Percentiles rank a stretch among this genome's conserved stretches.
These are phyloP conservation scores for Geotrichum siamense DNA, from an alignment of 1,139 yeast species.

Conservation along the genomic window DNA sequence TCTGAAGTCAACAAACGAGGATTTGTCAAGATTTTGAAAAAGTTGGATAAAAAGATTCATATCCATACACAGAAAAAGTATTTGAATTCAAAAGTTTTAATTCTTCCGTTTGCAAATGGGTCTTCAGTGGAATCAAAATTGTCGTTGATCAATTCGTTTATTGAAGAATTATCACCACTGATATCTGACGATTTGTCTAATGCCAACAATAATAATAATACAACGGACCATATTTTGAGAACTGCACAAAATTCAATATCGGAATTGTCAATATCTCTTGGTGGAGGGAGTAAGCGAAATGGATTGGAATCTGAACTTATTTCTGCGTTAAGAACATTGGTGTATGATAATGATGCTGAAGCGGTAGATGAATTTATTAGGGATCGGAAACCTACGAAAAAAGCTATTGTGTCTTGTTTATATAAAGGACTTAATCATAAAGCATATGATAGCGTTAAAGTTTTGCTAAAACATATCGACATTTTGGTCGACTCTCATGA, in stretches of 20 bases:
- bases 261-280: constrained; percentile 2
- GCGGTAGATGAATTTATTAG: constrained; percentile 19
- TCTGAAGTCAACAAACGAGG: constrained; percentile 92
- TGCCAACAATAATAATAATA: constrained; percentile 6
- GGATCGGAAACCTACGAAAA: constrained; percentile 6
- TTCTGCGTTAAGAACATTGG: constrained; percentile 6
- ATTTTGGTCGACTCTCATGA: constrained; percentile 59
- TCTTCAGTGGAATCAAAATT: constrained; percentile 50
- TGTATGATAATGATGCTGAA: constrained; percentile 29
- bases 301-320: constrained; percentile 3
- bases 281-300: not conserved
- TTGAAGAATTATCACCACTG: constrained; percentile 40
- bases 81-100: constrained; percentile 60
- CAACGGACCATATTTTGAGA: constrained; percentile 2
- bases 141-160: constrained; percentile 47
- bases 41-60: constrained; percentile 80
- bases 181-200: constrained; percentile 17
- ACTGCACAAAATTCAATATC: not conserved
- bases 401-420: constrained; percentile 44
- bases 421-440: constrained; percentile 54
- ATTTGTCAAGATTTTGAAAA: constrained; percentile 79
- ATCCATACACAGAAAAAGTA: constrained; percentile 60
- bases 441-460: constrained; percentile 51
- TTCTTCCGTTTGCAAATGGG: constrained; percentile 67
- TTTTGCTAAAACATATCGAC: constrained; percentile 43